Base-by-base conservation (phyloP, 2,329 filamentous ascomycete genomes). In the Calonectria pseudoturangicola region DNA sequence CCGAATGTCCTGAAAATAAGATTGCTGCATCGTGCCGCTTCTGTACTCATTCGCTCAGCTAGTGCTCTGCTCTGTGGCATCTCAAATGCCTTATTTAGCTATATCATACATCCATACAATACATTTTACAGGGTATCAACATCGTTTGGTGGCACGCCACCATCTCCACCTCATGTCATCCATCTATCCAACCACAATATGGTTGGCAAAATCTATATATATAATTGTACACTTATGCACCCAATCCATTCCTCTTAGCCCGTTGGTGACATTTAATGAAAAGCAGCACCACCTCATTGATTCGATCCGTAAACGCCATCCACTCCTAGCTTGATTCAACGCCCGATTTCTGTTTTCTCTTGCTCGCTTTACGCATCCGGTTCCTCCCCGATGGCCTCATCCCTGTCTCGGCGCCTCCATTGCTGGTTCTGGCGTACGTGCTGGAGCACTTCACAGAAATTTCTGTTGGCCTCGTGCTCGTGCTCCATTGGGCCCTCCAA, bases 371-470 rank as follows among this genome's bases (percentile, higher is more conserved):
- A 27, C 27, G 9, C 65, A 21, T 73, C 63, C 43, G 72, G 71
- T 47, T 66, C 73, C 18, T 68, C 70, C 33, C 15, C 36, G 10
- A 30, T 13, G 41, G 33, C 60, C 18, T 5, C 43, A 50, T 64
- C 48, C 43, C 43, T 70, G 43, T n/a, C 47, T 63, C 64, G 65
- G n/a, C 60, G 64, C 56, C 71, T 71, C 41, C 60, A 48, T 4
- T 51, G n/a, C 36, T 66, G 72, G 50, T 66, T 60, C 25, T 67
- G 50, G 39, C 74, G 71, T 45, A 74, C 72, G 77, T 77, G 76
- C 43, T 76, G 71, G 41, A 83, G 74, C 28, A 80, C 75, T 36
- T 76, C 73, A 36, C 73, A 74, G 68, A 85, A 72, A 39, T 75
- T 76, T 41, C 66, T 63, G 18, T 81, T 74, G 21, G 76, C 79